A percentile compares a stretch with the other conserved stretches of the same genome.
Conservation (phyloP, 768 basidiomycete species). For the Artomyces pyxidatus region DNA sequence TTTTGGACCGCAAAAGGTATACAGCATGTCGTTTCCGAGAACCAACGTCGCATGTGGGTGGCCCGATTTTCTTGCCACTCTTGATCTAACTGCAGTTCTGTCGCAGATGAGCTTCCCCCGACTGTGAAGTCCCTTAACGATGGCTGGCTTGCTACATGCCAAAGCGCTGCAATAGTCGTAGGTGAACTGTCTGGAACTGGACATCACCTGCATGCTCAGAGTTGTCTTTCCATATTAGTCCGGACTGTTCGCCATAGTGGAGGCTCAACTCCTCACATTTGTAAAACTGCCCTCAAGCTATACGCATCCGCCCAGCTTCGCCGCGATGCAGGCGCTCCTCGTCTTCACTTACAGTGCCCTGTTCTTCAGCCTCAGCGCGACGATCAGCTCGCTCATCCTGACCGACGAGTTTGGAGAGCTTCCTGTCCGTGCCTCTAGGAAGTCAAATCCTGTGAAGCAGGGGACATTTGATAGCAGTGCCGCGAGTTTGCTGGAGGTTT, state of each 20-base stretch:
- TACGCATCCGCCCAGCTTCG: neutral
- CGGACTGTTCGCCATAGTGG: conserved; percentile 9
- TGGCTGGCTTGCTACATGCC: conserved; percentile 12
- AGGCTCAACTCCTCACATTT: conserved; percentile 10
- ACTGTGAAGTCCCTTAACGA: conserved; percentile 13
- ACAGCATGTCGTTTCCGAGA: conserved; percentile 4
- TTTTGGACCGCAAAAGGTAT: neutral
- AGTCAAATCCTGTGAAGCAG: neutral
- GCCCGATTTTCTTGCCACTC: neutral
- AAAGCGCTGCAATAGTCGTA: neutral
- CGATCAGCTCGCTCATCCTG: conserved; percentile 12
- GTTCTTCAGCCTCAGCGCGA: conserved; percentile 13
- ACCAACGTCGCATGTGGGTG: conserved; percentile 14
- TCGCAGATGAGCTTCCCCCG: conserved; percentile 11
- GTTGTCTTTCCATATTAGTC: neutral
- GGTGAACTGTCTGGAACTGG: neutral
- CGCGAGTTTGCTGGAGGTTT: conserved; percentile 1
- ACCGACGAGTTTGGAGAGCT: conserved; percentile 9
- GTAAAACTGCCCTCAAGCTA: neutral
- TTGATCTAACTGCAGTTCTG: neutral
- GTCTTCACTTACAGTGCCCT: conserved; percentile 13
- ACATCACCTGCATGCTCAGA: neutral
- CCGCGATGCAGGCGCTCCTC: conserved; percentile 1
- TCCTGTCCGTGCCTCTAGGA: conserved; percentile 2
- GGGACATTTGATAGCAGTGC: neutral